These are phyloP conservation scores for Tuber umbilicatum DNA, from an alignment of 495 filamentous ascomycete species.

Conservation along the genomic window DNA sequence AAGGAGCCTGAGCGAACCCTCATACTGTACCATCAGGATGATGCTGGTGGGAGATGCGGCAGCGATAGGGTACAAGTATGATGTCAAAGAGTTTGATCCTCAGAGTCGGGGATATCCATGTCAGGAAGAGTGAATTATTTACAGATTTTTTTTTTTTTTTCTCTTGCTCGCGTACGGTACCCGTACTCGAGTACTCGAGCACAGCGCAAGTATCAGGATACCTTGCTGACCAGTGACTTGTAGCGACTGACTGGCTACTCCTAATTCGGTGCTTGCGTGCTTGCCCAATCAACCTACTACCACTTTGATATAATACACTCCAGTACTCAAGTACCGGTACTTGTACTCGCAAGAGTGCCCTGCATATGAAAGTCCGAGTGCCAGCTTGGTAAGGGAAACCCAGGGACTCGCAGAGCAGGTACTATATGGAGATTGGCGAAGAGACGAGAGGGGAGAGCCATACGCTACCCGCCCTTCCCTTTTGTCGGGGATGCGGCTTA, in stretches of 20 bases:
- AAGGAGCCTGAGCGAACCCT: slow-evolving; percentile 24
- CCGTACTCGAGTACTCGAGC: too few species aligned
- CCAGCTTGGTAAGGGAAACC: not conserved
- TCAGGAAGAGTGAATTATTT: not conserved
- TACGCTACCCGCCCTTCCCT: not conserved
- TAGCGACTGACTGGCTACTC: not conserved
- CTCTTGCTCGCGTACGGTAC: not conserved
- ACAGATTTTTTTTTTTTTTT: not conserved
- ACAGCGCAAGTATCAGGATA: not conserved
- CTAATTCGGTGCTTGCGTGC: not conserved
- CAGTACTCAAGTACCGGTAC: too few species aligned
- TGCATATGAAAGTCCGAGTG: not conserved
- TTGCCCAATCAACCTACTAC: not conserved
- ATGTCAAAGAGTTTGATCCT: slow-evolving; percentile 27
- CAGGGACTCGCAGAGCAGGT: not conserved
- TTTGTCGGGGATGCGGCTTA: slow-evolving; percentile 1
- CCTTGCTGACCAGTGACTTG: not conserved
- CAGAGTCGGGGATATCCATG: slow-evolving; percentile 20
- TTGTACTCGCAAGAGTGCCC: not conserved
- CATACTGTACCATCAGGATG: not conserved
- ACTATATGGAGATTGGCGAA: not conserved
- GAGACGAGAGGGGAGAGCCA: not conserved
- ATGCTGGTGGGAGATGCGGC: slow-evolving; percentile 8
- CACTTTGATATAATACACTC: too few species aligned
- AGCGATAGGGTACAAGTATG: slow-evolving; percentile 16